These are phyloP conservation scores for Halocafeteria seosinensis DNA, from an alignment of 108 stramenopile genomes.

Conservation along the genomic window DNA sequence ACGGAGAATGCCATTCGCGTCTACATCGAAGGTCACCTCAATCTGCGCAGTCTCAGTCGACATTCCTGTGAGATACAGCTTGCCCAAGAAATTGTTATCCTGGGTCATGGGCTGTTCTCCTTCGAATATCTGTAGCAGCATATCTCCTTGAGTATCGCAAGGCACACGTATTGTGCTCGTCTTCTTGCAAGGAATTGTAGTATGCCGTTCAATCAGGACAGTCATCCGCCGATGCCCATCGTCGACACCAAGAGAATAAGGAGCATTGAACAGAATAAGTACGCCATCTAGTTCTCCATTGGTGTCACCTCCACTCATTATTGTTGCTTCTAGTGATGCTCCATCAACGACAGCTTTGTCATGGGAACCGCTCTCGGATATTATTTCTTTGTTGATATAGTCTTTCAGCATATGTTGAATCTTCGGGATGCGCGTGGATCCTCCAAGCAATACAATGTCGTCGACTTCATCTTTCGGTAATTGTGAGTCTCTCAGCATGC, in stretches of 20 bases:
- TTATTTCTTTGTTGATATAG: constrained; percentile 24
- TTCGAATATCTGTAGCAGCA: constrained; percentile 79
- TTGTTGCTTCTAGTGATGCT: constrained; percentile 83
- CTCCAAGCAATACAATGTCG: constrained; percentile 46
- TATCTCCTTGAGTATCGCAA: constrained; percentile 76
- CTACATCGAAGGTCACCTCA: constrained; percentile 71
- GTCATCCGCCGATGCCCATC: constrained; percentile 83
- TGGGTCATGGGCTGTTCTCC: constrained; percentile 85
- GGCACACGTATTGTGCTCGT: constrained; percentile 73
- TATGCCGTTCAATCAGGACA: constrained; percentile 71
- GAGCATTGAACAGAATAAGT: constrained; percentile 58
- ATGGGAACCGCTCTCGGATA: constrained; percentile 63
- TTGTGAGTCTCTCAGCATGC: constrained; percentile 27
- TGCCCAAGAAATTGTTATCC: constrained; percentile 59
- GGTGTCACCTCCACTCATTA: constrained; percentile 28
- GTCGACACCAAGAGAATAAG: constrained; percentile 70
- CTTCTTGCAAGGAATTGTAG: constrained; percentile 82
- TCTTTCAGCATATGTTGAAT: constrained; percentile 32
- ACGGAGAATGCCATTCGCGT: constrained; percentile 78
- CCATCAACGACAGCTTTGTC: constrained; percentile 89
- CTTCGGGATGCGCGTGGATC: constrained; percentile 46
- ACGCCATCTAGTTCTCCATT: constrained; percentile 14
- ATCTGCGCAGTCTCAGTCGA: constrained; percentile 80
- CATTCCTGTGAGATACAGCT: constrained; percentile 70
- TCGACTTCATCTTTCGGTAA: constrained; percentile 25